Percentiles rank a stretch among this genome's conserved stretches.
These are phyloP conservation scores for Capsella rubella DNA, from an alignment of 441 rosid genomes.

Conservation along the genomic window DNA sequence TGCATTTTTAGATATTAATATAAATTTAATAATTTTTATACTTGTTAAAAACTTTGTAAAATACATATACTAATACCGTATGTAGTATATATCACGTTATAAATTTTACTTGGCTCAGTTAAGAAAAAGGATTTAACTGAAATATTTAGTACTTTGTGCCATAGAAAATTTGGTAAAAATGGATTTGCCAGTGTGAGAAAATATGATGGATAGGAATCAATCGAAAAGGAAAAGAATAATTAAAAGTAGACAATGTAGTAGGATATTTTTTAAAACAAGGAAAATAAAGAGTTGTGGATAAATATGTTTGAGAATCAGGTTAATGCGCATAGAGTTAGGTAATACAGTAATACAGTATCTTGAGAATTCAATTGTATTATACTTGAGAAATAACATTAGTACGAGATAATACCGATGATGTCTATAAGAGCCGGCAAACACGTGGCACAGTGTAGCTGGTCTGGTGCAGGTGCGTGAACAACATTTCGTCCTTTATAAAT, in stretches of 20 bases:
- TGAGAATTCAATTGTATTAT: neutral
- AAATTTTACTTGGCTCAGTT: too few species aligned
- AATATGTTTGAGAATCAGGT: neutral
- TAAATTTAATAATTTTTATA: neutral
- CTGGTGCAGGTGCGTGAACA: slow-evolving; percentile 34
- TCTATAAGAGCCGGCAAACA: slow-evolving; percentile 19
- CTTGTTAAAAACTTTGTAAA: neutral
- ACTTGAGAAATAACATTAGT: neutral
- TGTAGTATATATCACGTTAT: too few species aligned
- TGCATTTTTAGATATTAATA: neutral
- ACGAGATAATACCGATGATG: neutral
- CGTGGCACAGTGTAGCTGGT: slow-evolving; percentile 29
- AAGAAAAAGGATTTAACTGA: neutral
- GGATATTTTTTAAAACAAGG: neutral
- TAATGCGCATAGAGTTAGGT: neutral
- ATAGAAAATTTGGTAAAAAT: neutral
- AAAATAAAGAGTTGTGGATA: neutral
- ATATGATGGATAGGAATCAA: neutral
- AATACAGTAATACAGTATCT: neutral
- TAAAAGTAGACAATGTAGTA: neutral
- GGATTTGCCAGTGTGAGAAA: neutral
- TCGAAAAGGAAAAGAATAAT: neutral
- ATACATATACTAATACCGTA: too few species aligned
- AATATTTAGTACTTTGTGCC: too few species aligned
- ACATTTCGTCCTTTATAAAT: slow-evolving; percentile 16